A percentile compares a stretch with the other conserved stretches of the same genome.
Conservation (phyloP, 306 rosid species). For the Citrullus amarus region DNA sequence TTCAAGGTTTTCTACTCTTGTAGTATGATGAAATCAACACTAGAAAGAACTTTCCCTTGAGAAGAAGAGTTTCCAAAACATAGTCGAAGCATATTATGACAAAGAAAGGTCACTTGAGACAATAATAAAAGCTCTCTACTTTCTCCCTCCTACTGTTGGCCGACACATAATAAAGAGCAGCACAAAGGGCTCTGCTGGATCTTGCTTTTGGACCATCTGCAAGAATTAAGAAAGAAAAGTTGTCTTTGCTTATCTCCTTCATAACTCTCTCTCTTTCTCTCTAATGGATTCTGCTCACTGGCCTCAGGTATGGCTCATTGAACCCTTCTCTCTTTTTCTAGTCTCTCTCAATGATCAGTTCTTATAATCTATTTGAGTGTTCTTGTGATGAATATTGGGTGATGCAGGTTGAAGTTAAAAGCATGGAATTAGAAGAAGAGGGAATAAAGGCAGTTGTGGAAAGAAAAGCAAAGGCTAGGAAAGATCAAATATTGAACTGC, state of each 20-base stretch:
- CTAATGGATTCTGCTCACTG: constrained; percentile 87
- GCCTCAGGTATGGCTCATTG: constrained; percentile 70
- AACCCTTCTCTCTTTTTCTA: constrained; percentile 9
- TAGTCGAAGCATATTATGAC: constrained; percentile 7
- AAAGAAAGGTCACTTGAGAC: constrained; percentile 23
- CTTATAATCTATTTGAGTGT: not conserved
- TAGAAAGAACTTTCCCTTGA: constrained; percentile 8
- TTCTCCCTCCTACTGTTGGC: constrained; percentile 48
- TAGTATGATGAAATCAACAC: not conserved
- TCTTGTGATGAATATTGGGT: not conserved
- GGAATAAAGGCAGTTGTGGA: constrained; percentile 35
- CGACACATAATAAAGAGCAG: constrained; percentile 68
- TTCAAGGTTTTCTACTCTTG: not conserved
- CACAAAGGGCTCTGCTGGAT: constrained; percentile 20
- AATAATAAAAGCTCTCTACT: constrained; percentile 19
- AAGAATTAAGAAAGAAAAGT: constrained; percentile 20
- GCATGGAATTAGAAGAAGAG: constrained; percentile 38
- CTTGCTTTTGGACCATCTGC: constrained; percentile 53
- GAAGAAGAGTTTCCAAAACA: constrained; percentile 16
- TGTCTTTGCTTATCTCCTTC: constrained; percentile 26
- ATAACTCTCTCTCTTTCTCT: constrained; percentile 16
- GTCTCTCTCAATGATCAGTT: not conserved
- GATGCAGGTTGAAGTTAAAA: constrained; percentile 10
- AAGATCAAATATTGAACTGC: constrained; percentile 81
- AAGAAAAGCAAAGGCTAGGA: constrained; percentile 62